Evolutionary conservation across 2,329 filamentous ascomycete species (phyloP).

Genomic region (Ceratocystis harringtonii): DNA sequence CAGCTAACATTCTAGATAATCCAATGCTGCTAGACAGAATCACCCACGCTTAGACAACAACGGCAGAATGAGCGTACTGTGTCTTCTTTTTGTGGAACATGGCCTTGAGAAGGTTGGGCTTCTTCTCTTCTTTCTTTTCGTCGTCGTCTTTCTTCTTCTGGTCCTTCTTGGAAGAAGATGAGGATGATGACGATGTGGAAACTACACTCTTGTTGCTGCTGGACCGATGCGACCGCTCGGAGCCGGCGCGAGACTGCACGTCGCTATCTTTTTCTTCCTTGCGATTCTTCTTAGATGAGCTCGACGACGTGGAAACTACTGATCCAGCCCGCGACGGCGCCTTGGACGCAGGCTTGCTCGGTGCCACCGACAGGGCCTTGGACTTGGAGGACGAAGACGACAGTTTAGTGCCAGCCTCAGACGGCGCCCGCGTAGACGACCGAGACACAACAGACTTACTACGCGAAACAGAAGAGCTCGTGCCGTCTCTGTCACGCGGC

Average conservation of each 20-base stretch:
- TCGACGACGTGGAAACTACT: conserved; percentile 19
- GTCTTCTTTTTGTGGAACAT: conserved; percentile 43
- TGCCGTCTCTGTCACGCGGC: conserved; percentile 18
- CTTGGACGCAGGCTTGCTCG: not conserved
- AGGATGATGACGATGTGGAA: not conserved
- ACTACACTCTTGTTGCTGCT: conserved; percentile 19
- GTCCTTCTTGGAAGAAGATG: not conserved
- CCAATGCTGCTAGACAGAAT: not conserved
- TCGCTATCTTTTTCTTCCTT: conserved; percentile 27
- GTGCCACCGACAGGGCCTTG: not conserved
- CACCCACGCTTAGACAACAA: not conserved
- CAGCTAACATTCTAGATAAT: not conserved
- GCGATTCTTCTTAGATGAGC: conserved; percentile 22
- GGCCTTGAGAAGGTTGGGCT: conserved; percentile 40
- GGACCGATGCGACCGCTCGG: not conserved
- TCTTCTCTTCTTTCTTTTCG: conserved; percentile 29
- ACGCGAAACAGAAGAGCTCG: conserved; percentile 13
- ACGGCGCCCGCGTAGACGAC: not conserved
- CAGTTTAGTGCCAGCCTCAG: not conserved
- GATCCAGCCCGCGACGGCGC: conserved; percentile 9
- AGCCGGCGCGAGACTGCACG: not conserved
- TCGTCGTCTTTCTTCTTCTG: conserved; percentile 21
- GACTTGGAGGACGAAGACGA: conserved; percentile 8
- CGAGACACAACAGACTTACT: conserved; percentile 10
- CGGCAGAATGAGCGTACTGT: conserved; percentile 7